phyloP scores from a whole-genome alignment of 768 basidiomycete species.

The Thelephora ganbajun region DNA sequence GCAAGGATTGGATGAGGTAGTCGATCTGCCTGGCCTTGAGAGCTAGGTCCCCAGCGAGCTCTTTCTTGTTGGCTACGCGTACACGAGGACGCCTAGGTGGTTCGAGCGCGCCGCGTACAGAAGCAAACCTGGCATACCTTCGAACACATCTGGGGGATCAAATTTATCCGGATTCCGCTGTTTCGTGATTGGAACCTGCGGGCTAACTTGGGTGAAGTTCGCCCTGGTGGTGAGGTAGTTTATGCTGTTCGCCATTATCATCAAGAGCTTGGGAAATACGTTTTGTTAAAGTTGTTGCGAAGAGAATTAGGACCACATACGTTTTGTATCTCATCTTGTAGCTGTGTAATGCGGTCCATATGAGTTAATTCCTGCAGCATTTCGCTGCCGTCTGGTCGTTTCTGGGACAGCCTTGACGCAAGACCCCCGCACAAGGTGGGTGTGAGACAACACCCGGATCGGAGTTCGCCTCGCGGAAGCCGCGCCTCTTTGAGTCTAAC shows the following conservation, averaged over 20 bases:
- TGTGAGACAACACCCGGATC: neutral
- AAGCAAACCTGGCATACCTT: slow-evolving; percentile 29
- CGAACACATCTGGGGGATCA: slow-evolving; percentile 60
- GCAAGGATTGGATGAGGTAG: slow-evolving; percentile 67
- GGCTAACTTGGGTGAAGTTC: slow-evolving; percentile 5
- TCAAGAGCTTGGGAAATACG: slow-evolving; percentile 43
- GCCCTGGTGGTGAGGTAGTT: slow-evolving; percentile 48
- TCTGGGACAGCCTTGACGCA: neutral
- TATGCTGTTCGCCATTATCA: slow-evolving; percentile 77
- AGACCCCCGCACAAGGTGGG: neutral
- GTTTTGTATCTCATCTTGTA: slow-evolving; percentile 89
- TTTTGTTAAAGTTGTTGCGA: neutral
- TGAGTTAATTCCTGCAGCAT: slow-evolving; percentile 88
- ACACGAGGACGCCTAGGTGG: neutral
- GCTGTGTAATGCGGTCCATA: slow-evolving; percentile 94
- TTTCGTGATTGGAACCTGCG: slow-evolving; percentile 76
- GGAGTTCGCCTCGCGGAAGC: neutral
- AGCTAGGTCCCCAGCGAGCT: slow-evolving; percentile 72
- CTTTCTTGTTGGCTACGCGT: slow-evolving; percentile 59
- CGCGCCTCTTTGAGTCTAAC: neutral
- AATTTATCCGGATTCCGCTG: slow-evolving; percentile 57
- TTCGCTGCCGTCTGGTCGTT: slow-evolving; percentile 30
- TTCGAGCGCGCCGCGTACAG: neutral
- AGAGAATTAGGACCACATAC: slow-evolving; percentile 19
- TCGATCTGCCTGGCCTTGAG: slow-evolving; percentile 85